A percentile compares a stretch with the other conserved stretches of the same genome.
Evolutionary conservation across 78 protist genomes (phyloP).

Genomic region (Dictyostelium firmibasis): DNA sequence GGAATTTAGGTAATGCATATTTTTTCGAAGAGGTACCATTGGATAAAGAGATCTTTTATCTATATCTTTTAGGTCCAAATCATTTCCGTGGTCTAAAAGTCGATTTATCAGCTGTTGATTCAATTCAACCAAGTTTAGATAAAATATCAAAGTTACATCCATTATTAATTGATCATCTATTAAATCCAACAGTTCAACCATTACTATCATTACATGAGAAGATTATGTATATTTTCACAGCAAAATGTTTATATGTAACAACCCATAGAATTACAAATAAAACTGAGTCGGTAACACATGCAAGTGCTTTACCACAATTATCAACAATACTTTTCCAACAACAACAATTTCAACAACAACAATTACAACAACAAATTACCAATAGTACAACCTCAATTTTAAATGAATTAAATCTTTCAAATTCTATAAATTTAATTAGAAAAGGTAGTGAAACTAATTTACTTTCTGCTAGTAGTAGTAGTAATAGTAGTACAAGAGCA

Average conservation of each 20-base stretch:
- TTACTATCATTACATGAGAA: conserved; percentile 42
- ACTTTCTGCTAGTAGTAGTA: too few relatives aligned
- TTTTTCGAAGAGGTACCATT: conserved; percentile 57
- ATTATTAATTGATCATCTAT: conserved; percentile 46
- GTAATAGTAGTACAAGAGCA: not conserved
- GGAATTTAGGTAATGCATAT: conserved; percentile 68
- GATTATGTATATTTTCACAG: conserved; percentile 56
- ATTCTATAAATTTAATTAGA: conserved; percentile 1
- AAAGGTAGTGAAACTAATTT: not conserved
- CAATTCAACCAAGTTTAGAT: conserved; percentile 37
- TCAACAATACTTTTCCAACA: not conserved
- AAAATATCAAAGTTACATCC: conserved; percentile 49
- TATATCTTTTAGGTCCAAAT: conserved; percentile 64
- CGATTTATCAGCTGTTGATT: conserved; percentile 27
- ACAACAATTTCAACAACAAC: not conserved
- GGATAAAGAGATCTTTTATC: conserved; percentile 67
- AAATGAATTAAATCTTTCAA: conserved; percentile 1
- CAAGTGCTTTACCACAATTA: conserved; percentile 52
- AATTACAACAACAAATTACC: not conserved
- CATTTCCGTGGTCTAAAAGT: conserved; percentile 64
- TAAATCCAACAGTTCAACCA: conserved; percentile 24
- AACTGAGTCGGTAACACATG: conserved; percentile 55
- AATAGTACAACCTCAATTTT: not conserved
- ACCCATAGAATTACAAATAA: conserved; percentile 60
- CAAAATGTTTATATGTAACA: conserved; percentile 54